Evolutionary conservation across 306 rosid genomes (phyloP).

Genomic region (Rubus parviflorus): DNA sequence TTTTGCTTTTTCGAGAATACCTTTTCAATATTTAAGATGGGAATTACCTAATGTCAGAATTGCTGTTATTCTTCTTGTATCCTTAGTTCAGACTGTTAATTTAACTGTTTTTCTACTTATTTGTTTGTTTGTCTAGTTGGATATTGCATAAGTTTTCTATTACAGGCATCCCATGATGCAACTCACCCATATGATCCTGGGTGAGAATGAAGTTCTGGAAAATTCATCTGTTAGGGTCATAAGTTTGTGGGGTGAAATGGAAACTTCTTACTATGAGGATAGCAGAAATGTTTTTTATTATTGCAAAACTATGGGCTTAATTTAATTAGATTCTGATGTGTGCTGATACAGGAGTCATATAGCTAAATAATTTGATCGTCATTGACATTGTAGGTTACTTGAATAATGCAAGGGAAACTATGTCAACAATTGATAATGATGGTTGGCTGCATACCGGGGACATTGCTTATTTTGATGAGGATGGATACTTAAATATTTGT

Average conservation of each 20-base stretch:
- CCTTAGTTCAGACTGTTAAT: neutral
- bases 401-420: slow-evolving; percentile 66
- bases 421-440: slow-evolving; percentile 55
- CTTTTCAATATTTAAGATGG: neutral
- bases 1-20: neutral
- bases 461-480: slow-evolving; percentile 64
- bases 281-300: neutral
- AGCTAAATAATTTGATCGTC: neutral
- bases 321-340: neutral
- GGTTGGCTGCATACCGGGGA: slow-evolving; percentile 88
- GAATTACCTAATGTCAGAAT: neutral
- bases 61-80: neutral
- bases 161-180: neutral
- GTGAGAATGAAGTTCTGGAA: neutral
- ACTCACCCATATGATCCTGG: neutral
- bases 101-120: too few species aligned
- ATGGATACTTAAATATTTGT: slow-evolving; percentile 58
- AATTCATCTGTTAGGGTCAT: neutral
- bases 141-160: neutral
- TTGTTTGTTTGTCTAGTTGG: too few species aligned
- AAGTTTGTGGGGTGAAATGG: neutral
- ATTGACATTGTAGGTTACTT: slow-evolving; percentile 44
- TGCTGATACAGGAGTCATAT: neutral
- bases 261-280: neutral
- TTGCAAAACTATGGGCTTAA: neutral